Evolutionary conservation across 108 stramenopile genomes (phyloP).

Genomic region (Cyclostephanos invisitatus): DNA sequence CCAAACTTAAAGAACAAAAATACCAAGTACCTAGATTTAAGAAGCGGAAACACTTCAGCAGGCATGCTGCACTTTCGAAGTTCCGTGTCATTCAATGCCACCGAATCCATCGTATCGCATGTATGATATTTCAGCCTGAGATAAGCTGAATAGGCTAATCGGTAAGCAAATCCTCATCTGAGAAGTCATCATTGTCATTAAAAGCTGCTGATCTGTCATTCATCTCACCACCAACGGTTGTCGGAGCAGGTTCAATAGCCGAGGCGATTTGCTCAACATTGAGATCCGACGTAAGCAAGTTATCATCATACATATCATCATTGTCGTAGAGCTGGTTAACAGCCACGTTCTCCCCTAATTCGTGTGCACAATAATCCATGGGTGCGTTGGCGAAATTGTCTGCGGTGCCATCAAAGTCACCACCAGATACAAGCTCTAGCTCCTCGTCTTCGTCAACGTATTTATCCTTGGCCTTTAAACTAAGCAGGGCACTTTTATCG

Average conservation of each 20-base stretch:
- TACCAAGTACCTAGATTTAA: background rate
- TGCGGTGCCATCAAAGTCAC: background rate
- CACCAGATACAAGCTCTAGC: constrained; percentile 12
- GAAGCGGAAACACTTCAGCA: background rate
- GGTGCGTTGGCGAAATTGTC: background rate
- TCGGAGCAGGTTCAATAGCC: background rate
- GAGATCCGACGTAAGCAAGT: constrained; percentile 35
- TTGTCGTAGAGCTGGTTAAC: constrained; percentile 7
- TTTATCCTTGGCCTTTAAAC: constrained; percentile 22
- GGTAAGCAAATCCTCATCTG: constrained; percentile 24
- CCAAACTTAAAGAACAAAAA: background rate
- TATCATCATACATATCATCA: constrained; percentile 30
- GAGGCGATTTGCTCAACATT: background rate
- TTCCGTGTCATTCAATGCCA: constrained; percentile 5
- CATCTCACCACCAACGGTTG: constrained; percentile 2
- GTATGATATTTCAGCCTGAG: background rate
- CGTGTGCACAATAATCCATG: background rate
- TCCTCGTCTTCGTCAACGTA: constrained; percentile 25
- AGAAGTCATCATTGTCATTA: constrained; percentile 18
- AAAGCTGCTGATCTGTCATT: constrained; percentile 1
- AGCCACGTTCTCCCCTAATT: background rate
- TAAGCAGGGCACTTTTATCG: constrained; percentile 11
- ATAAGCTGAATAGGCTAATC: background rate
- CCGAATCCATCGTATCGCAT: background rate
- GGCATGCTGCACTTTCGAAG: background rate